These are phyloP conservation scores for Penicillium sp. DNA, from an alignment of 2,329 filamentous ascomycete genomes.

Conservation along the genomic window DNA sequence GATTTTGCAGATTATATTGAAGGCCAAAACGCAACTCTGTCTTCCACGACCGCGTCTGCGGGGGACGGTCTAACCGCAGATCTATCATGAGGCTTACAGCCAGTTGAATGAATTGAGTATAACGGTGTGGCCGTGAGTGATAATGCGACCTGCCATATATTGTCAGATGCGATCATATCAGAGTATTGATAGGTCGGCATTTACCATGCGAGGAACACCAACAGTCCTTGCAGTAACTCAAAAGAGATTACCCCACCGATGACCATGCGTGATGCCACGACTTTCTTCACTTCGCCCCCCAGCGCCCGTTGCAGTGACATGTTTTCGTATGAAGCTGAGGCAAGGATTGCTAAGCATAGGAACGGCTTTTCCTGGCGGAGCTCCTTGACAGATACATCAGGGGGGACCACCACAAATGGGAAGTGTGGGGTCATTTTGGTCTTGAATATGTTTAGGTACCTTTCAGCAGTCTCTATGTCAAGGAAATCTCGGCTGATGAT, in stretches of 20 bases:
- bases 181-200: neutral
- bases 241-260: neutral
- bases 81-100: neutral
- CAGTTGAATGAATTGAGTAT: neutral
- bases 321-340: neutral
- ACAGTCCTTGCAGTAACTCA: neutral
- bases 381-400: neutral
- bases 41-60: neutral
- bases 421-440: neutral
- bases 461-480: neutral
- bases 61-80: neutral
- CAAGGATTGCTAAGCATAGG: neutral
- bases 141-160: neutral
- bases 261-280: neutral
- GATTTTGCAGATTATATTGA: neutral
- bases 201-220: neutral
- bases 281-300: neutral
- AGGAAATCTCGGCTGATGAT: neutral
- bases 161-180: neutral
- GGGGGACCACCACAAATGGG: neutral
- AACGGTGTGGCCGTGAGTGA: neutral
- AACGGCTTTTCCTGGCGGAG: neutral
- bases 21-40: neutral
- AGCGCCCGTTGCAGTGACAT: neutral
- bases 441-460: neutral